Conservation (phyloP, 2,329 filamentous ascomycete genomes). For the Cordyceps militaris region DNA sequence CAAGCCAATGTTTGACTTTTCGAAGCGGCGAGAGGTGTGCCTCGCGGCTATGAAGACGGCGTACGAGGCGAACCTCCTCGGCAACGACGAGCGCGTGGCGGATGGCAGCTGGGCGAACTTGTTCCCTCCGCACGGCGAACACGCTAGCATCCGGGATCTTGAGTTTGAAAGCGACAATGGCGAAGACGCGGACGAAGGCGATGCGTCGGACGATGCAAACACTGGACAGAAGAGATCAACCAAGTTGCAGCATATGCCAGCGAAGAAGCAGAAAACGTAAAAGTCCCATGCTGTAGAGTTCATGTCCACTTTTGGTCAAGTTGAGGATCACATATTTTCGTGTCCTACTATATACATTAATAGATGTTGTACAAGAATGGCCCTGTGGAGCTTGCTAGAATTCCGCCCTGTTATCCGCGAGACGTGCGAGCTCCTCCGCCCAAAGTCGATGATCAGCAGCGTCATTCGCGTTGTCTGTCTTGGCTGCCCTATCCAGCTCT, state of each 20-base stretch:
- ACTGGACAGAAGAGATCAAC: conserved; percentile 21
- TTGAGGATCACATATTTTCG: neutral
- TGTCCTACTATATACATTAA: conserved; percentile 18
- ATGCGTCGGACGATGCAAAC: conserved; percentile 16
- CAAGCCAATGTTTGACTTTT: conserved; percentile 73
- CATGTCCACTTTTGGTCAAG: neutral
- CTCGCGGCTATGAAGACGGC: conserved; percentile 63
- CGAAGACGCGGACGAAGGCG: conserved; percentile 26
- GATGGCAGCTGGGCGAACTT: conserved; percentile 50
- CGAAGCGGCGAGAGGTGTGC: conserved; percentile 53
- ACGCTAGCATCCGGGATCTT: conserved; percentile 28
- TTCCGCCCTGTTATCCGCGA: conserved; percentile 21
- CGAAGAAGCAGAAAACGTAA: conserved; percentile 22
- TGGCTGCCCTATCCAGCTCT: conserved; percentile 19
- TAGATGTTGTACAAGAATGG: neutral
- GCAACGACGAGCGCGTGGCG: conserved; percentile 53
- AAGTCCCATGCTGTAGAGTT: neutral
- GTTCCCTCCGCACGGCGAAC: conserved; percentile 36
- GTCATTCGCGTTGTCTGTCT: conserved; percentile 13
- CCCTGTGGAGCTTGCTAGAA: conserved; percentile 21
- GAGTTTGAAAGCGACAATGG: conserved; percentile 28
- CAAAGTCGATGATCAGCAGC: conserved; percentile 21
- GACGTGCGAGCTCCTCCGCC: conserved; percentile 29
- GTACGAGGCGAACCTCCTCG: conserved; percentile 57
- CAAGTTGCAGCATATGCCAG: conserved; percentile 5